Conservation (phyloP, 2,329 filamentous ascomycete genomes). For the Colletotrichum higginsianum region DNA sequence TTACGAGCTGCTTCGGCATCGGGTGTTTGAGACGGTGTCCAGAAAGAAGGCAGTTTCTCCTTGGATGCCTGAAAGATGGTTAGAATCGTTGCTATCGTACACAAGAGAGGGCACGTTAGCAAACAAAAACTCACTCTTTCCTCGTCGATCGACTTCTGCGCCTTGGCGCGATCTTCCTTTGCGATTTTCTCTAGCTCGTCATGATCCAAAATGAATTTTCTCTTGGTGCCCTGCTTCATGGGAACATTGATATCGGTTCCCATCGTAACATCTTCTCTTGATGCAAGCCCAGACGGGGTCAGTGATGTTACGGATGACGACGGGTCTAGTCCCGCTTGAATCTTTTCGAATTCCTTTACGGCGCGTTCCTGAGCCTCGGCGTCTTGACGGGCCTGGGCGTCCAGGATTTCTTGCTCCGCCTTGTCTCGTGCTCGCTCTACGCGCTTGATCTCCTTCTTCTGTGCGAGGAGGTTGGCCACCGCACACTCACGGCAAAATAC, state of each 20-base stretch:
- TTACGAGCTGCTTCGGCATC: constrained; percentile 51
- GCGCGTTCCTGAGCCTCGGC: constrained; percentile 80
- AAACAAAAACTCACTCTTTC: constrained; percentile 71
- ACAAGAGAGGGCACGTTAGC: not conserved
- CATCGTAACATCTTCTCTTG: not conserved
- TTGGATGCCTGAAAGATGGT: constrained; percentile 36
- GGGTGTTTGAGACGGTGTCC: constrained; percentile 89
- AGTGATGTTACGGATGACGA: constrained; percentile 36
- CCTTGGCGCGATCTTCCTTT: constrained; percentile 77
- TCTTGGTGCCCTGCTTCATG: constrained; percentile 63
- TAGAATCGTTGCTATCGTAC: constrained; percentile 21
- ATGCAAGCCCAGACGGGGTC: not conserved
- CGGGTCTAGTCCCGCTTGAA: constrained; percentile 78
- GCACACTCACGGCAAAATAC: constrained; percentile 97
- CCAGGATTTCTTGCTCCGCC: constrained; percentile 73
- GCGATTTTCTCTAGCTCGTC: constrained; percentile 81
- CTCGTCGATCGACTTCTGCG: constrained; percentile 78
- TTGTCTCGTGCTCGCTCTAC: constrained; percentile 76
- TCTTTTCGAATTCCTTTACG: constrained; percentile 85
- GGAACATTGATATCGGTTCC: constrained; percentile 3
- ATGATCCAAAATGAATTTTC: constrained; percentile 86
- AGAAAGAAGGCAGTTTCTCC: constrained; percentile 83
- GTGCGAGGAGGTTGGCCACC: constrained; percentile 88
- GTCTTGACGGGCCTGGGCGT: constrained; percentile 72
- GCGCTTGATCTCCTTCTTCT: constrained; percentile 92